A percentile compares a stretch with the other conserved stretches of the same genome.
These are phyloP conservation scores for Sporothrix humicola DNA, from an alignment of 2,329 filamentous ascomycete genomes.

Conservation along the genomic window DNA sequence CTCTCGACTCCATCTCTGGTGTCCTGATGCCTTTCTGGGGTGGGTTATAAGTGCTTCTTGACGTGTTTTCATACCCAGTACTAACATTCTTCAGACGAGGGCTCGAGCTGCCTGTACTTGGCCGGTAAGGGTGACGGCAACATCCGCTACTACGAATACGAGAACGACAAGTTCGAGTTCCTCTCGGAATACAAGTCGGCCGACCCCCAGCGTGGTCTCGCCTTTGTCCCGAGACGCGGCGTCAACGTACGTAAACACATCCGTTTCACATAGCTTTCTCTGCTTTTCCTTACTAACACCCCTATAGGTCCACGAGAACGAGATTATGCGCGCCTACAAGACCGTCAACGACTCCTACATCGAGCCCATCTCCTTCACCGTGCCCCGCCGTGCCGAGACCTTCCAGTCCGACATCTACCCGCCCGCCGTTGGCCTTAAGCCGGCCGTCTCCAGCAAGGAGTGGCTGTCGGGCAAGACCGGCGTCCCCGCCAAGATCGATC, in stretches of 20 bases:
- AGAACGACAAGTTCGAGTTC: conserved; percentile 98
- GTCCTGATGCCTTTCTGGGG: conserved; percentile 99
- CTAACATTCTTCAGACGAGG: conserved; percentile 67
- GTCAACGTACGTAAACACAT: conserved; percentile 70
- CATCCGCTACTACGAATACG: conserved; percentile 98
- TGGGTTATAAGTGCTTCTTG: conserved; percentile 40
- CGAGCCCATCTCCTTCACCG: conserved; percentile 96
- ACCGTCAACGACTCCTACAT: conserved; percentile 94
- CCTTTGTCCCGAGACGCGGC: conserved; percentile 91
- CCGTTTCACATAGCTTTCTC: too few relatives aligned
- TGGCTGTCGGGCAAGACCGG: conserved; percentile 88
- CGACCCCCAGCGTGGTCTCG: conserved; percentile 92
- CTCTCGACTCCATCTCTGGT: conserved; percentile 93
- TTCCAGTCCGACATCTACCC: conserved; percentile 98
- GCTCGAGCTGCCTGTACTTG: conserved; percentile 91
- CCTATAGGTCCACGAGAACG: conserved; percentile 83
- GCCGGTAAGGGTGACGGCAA: conserved; percentile 98
- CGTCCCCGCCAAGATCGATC: conserved; percentile 87
- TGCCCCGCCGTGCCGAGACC: conserved; percentile 87
- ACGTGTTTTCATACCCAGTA: background rate
- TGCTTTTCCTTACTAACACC: background rate
- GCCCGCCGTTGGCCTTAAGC: conserved; percentile 77
- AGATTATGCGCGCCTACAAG: conserved; percentile 95
- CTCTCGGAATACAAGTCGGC: conserved; percentile 96
- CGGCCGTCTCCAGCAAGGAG: conserved; percentile 78